Conservation (phyloP, 768 basidiomycete species). For the Tremella fuciformis region DNA sequence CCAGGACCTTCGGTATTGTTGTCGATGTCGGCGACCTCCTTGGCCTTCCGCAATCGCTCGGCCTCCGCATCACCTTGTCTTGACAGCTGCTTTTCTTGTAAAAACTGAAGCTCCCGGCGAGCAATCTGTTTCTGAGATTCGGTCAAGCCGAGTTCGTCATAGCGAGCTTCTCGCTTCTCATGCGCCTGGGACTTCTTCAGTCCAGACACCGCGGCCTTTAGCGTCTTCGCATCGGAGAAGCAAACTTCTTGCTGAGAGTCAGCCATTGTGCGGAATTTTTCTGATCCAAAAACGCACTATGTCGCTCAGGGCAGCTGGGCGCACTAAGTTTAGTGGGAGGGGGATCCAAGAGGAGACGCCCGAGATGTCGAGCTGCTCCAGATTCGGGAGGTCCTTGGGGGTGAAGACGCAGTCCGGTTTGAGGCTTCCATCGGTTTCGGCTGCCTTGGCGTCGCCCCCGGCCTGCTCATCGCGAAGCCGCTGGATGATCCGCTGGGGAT, state of each 20-base stretch:
- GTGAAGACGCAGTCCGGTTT: constrained; percentile 9
- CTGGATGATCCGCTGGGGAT: constrained; percentile 12
- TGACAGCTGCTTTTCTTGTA: background rate
- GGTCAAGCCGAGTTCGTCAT: background rate
- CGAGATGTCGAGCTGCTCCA: background rate
- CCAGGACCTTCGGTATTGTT: constrained; percentile 37
- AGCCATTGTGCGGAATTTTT: background rate
- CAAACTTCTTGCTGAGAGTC: background rate
- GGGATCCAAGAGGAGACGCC: constrained; percentile 28
- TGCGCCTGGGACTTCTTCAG: background rate
- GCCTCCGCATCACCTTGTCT: background rate
- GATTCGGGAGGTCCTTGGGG: background rate
- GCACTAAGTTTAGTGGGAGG: constrained; percentile 14
- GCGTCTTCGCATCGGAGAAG: background rate
- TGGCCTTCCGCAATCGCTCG: background rate
- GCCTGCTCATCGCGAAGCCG: background rate
- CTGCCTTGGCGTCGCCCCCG: background rate
- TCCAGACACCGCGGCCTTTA: background rate
- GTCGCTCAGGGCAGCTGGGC: constrained; percentile 4
- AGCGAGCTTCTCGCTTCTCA: background rate
- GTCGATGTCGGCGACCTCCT: constrained; percentile 21
- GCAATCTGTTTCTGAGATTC: background rate
- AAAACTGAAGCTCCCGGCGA: background rate
- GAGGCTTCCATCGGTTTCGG: background rate
- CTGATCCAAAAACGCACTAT: background rate